A percentile compares a stretch with the other conserved stretches of the same genome.
Evolutionary conservation across 2,329 filamentous ascomycete genomes (phyloP).

Genomic region (Aspergillus neotritici): DNA sequence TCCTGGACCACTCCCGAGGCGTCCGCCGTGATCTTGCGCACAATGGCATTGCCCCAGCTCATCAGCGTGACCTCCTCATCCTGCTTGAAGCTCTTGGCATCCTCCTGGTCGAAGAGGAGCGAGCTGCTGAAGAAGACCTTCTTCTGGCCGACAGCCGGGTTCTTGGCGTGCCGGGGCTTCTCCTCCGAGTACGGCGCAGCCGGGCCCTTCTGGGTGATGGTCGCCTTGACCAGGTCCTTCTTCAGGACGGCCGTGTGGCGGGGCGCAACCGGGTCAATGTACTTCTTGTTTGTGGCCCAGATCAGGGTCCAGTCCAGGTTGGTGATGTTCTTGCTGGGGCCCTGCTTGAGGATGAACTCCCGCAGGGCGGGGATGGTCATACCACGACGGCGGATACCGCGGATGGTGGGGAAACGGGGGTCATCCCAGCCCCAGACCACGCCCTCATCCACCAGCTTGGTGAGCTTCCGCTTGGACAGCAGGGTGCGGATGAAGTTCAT

Average conservation of each 20-base stretch:
- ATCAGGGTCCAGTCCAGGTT: conserved; percentile 48
- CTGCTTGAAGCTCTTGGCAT: conserved; percentile 72
- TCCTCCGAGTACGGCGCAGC: conserved; percentile 62
- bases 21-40: conserved; percentile 47
- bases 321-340: conserved; percentile 45
- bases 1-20: conserved; percentile 56
- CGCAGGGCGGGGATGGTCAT: conserved; percentile 46
- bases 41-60: conserved; percentile 72
- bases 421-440: conserved; percentile 49
- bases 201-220: conserved; percentile 53
- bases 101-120: conserved; percentile 78
- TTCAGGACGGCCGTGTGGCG: conserved; percentile 68
- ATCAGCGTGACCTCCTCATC: conserved; percentile 93
- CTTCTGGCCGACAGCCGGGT: conserved; percentile 76
- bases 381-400: conserved; percentile 45
- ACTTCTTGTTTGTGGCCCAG: conserved; percentile 65
- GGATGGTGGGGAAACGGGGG: conserved; percentile 47
- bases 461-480: conserved; percentile 48
- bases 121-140: conserved; percentile 72
- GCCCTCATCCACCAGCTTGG: conserved; percentile 45
- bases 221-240: conserved; percentile 66
- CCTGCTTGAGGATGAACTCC: conserved; percentile 49
- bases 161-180: conserved; percentile 85
- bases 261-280: conserved; percentile 70
- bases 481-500: conserved; percentile 49